Base-by-base conservation (phyloP, 2,329 filamentous ascomycete genomes). In the Pseudogymnoascus sp. region DNA sequence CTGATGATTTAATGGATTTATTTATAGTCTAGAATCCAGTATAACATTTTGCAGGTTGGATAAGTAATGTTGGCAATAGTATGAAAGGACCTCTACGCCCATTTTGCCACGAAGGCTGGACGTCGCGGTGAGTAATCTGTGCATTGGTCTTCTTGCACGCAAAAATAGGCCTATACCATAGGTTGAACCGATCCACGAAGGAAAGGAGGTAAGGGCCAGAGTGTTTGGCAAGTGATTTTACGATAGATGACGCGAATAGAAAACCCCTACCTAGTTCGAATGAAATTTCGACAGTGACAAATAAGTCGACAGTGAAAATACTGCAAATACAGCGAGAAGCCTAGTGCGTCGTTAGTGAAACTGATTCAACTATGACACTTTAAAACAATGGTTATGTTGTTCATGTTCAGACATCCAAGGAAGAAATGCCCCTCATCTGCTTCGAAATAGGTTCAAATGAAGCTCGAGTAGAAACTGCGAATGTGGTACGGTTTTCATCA, bases 391-490 rank as follows among this genome's bases (percentile, higher is more conserved):
- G 30, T 34, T 57, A 14, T 30, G 37, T 60, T 34, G 34, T 61
- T 35, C 18, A 61, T 61, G 37, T 77, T 87, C 83, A 87, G 85
- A 88, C 86, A 88, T 88, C 86, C 85, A 89, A 89, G 84, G 85
- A 88, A 88, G 85, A 73, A 74, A 69, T 70, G 67, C 70, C 85
- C 80, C 81, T 89, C 86, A 89, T 86, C 71, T 86, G 78, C 81
- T 82, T 80, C 81, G 68, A 76, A 75, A 77, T 78, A 84, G 84
- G 84, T 85, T 87, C 84, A 74, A 71, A 68, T 71, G 76, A 80
- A 80, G 81, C 85, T 89, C 85, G 79, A 89, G 88, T 89, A 87
- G 85, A 91, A 91, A 91, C 88, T 91, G 88, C 88, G 87, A 91
- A 90, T 89, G 79, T 83, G 78, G 80, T 82, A 85, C 79, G 81